A percentile compares a stretch with the other conserved stretches of the same genome.
These are phyloP conservation scores for Arthrobotrys megalospora DNA, from an alignment of 2,329 filamentous ascomycete genomes.

Conservation along the genomic window DNA sequence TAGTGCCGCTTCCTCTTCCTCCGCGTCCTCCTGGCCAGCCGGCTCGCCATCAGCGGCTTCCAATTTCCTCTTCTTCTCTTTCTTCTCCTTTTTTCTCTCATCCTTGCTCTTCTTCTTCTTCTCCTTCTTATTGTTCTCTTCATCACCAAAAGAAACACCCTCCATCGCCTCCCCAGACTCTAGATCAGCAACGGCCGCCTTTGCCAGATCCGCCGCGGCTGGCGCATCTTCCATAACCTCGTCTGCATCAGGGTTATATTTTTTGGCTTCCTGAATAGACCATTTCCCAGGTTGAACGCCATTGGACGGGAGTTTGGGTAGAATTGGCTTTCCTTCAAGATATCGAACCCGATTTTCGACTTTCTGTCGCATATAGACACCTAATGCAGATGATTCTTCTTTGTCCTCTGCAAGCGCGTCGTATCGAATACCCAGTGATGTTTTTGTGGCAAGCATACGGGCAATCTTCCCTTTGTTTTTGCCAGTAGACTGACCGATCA, in stretches of 20 bases:
- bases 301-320: conserved; percentile 81
- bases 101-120: conserved; percentile 63
- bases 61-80: conserved; percentile 64
- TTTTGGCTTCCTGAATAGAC: conserved; percentile 90
- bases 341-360: conserved; percentile 82
- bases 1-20: not conserved
- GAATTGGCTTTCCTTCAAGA: conserved; percentile 90
- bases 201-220: conserved; percentile 70
- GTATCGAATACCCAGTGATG: conserved; percentile 90
- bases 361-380: conserved; percentile 79
- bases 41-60: conserved; percentile 30
- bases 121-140: conserved; percentile 62
- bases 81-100: conserved; percentile 68
- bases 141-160: conserved; percentile 66
- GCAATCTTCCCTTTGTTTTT: conserved; percentile 99
- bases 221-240: conserved; percentile 80
- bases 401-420: conserved; percentile 91
- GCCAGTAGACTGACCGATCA: conserved; percentile 96
- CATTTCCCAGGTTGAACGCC: conserved; percentile 85
- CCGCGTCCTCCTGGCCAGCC: not conserved
- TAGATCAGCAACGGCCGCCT: conserved; percentile 71
- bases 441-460: conserved; percentile 93
- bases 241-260: conserved; percentile 96
- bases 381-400: conserved; percentile 87
- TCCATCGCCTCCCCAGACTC: conserved; percentile 66